Conservation (phyloP, 768 basidiomycete species). For the Tricholoma saponaceum region DNA sequence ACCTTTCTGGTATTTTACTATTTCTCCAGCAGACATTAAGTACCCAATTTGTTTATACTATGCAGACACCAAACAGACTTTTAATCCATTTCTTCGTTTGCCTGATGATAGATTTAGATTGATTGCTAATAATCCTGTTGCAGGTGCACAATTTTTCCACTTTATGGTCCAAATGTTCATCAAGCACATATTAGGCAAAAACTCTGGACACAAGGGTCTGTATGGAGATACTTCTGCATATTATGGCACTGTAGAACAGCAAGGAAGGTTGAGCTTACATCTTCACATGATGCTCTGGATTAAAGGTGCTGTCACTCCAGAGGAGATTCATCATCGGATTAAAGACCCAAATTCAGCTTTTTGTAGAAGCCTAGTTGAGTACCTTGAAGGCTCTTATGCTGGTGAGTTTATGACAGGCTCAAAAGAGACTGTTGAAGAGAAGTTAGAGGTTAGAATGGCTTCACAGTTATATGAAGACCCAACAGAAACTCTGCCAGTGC, state of each 20-base stretch:
- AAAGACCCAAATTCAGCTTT: conserved; percentile 13
- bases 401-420: too few relatives aligned
- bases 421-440: too few relatives aligned
- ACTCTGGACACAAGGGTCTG: conserved; percentile 14
- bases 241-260: conserved; percentile 31
- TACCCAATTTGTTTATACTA: conserved; percentile 33
- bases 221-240: too few relatives aligned
- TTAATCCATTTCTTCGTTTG: conserved; percentile 11
- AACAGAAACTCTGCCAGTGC: too few relatives aligned
- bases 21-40: conserved; percentile 24
- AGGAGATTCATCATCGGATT: conserved; percentile 18
- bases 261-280: conserved; percentile 33
- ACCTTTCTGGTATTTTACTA: conserved; percentile 25
- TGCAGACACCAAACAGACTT: conserved; percentile 21
- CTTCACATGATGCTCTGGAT: conserved; percentile 35
- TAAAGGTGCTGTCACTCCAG: conserved; percentile 19
- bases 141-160: conserved; percentile 15
- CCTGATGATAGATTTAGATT: too few relatives aligned
- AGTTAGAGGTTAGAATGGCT: too few relatives aligned
- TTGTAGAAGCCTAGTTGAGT: neutral
- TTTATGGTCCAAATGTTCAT: conserved; percentile 19
- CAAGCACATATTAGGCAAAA: conserved; percentile 5
- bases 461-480: too few relatives aligned
- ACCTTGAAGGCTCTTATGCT: neutral
- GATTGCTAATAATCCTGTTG: too few relatives aligned